These are phyloP conservation scores for Fusarium protoensiforme DNA, from an alignment of 2,329 filamentous ascomycete species.

Conservation along the genomic window DNA sequence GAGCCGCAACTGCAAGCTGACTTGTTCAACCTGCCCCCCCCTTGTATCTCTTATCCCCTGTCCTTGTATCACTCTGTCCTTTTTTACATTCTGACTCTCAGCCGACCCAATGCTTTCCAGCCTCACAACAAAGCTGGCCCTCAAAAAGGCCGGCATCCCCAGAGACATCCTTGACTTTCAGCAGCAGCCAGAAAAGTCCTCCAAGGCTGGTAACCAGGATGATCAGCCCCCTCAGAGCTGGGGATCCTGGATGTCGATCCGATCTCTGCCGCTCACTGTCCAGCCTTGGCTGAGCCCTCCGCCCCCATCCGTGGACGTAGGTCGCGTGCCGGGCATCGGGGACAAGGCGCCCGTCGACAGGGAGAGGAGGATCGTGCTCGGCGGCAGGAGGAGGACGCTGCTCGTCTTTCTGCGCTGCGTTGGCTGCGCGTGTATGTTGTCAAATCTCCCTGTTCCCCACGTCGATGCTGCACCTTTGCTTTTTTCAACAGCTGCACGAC, in stretches of 20 bases:
- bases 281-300: conserved; percentile 64
- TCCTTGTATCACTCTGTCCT: conserved; percentile 5
- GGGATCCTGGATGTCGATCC: conserved; percentile 62
- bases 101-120: conserved; percentile 61
- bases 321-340: conserved; percentile 58
- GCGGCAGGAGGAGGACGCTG: conserved; percentile 56
- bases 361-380: conserved; percentile 56
- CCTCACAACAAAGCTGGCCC: conserved; percentile 67
- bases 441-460: background rate
- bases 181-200: conserved; percentile 47
- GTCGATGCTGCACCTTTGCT: background rate
- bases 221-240: conserved; percentile 47
- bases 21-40: background rate
- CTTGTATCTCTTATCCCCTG: background rate
- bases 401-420: conserved; percentile 66
- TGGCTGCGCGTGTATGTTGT: conserved; percentile 64
- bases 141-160: conserved; percentile 66
- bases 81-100: conserved; percentile 22
- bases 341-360: conserved; percentile 61
- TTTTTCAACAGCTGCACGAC: background rate
- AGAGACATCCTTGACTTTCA: conserved; percentile 59
- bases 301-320: conserved; percentile 61
- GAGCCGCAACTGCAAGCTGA: conserved; percentile 2
- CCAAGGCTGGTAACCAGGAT: conserved; percentile 43
- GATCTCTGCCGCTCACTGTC: conserved; percentile 61